Base-by-base conservation (phyloP, 257 asterid species). In the Solanum virginianum region DNA sequence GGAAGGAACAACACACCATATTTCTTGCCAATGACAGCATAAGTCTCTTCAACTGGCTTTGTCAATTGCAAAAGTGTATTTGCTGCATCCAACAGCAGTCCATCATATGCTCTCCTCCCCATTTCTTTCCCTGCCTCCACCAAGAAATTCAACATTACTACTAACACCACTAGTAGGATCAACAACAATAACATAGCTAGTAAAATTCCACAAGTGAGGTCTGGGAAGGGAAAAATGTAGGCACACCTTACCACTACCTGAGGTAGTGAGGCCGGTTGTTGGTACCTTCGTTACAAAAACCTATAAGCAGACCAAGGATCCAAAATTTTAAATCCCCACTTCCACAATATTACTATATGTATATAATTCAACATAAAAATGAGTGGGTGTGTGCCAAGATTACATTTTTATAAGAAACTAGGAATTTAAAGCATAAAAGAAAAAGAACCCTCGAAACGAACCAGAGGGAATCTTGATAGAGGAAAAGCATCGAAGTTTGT, bases 11-110 rank as follows among this genome's bases (percentile, higher is more conserved):
- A 60, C 90, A 53, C 29, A 96, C 99, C 99, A 80, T 92, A 93
- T 93, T 93, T 95, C 77, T 85, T 85, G 88, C 99, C 98, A 85
- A 95, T 91, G 47, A 87, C 85, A 74, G 91, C 89, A 86, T 94
- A 96, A 65, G 91, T 91, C 66, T 95, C 91, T 87, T 89, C 99
- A 71, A 96, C 97, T 4, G 99, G 98, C 77, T 91, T 91, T 5
- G 95, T 85, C 83, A 96, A 89, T 83, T 95, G 99, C 90, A 96
- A 90, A 62, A 96, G 93, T 6, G 99, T 96, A 16, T 98, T 98
- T 17, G 98, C 98, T 15, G 99, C 99, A 79, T 96, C 99, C 86
- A 96, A 86, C 72, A 96, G 65, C 87, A 96, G 66, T 41, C 95
- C 99, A 87, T 95, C 98, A 77, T 91, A 94, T 45, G 93, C 92